Evolutionary conservation across 352 stramenopile genomes (phyloP).

Genomic region (Globisporangium irregulare): DNA sequence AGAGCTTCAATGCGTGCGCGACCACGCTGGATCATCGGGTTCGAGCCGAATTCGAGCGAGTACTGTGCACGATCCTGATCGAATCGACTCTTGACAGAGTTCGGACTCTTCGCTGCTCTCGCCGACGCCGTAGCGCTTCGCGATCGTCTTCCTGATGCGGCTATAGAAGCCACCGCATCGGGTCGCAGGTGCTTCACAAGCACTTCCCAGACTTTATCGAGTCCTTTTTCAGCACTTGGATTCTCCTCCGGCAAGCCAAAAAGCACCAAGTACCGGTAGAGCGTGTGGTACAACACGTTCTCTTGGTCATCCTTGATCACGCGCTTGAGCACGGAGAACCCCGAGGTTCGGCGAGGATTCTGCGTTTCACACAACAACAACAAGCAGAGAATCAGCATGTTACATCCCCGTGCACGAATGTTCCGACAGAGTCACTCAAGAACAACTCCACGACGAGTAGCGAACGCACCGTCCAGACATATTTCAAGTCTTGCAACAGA

Average conservation of each 20-base stretch:
- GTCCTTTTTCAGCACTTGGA: constrained; percentile 34
- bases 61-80: constrained; percentile 40
- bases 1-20: constrained; percentile 44
- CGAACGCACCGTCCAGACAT: constrained; percentile 83
- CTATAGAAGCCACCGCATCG: constrained; percentile 18
- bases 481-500: constrained; percentile 80
- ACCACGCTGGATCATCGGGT: constrained; percentile 47
- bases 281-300: constrained; percentile 91
- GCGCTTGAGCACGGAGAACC: constrained; percentile 65
- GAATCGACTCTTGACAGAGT: constrained; percentile 34
- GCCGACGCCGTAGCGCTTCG: constrained; percentile 17
- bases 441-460: neutral
- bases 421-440: neutral
- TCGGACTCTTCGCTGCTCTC: constrained; percentile 8
- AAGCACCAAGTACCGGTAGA: constrained; percentile 96
- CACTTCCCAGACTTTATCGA: constrained; percentile 56
- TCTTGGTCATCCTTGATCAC: constrained; percentile 64
- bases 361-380: constrained; percentile 1
- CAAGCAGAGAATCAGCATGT: neutral
- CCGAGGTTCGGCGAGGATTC: constrained; percentile 49
- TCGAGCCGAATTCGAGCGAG: constrained; percentile 43
- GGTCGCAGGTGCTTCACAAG: constrained; percentile 64
- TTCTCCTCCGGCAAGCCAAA: constrained; percentile 88
- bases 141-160: constrained; percentile 7
- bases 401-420: neutral